Conservation (phyloP, 768 basidiomycete genomes). For the Plicaturopsis crispa region DNA sequence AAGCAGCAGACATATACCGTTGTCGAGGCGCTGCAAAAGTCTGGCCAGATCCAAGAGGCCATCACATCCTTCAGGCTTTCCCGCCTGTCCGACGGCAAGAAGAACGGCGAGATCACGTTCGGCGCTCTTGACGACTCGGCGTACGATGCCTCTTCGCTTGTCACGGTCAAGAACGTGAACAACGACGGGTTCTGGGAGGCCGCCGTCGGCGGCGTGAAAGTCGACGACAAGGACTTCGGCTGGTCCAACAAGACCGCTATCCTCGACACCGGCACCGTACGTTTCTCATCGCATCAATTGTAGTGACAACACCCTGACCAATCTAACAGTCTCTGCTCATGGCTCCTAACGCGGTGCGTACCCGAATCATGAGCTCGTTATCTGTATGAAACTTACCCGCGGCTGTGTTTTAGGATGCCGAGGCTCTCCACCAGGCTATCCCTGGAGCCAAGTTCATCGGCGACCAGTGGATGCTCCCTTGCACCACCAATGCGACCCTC, state of each 20-base stretch:
- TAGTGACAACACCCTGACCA: too few species aligned
- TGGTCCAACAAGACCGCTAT: conserved; percentile 40
- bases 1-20: conserved; percentile 59
- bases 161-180: conserved; percentile 44
- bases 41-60: conserved; percentile 48
- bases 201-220: conserved; percentile 32
- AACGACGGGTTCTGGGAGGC: conserved; percentile 52
- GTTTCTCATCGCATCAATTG: too few species aligned
- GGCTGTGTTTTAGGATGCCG: too few species aligned
- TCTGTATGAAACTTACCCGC: too few species aligned
- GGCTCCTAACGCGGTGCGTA: too few species aligned
- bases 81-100: conserved; percentile 57
- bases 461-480: conserved; percentile 57
- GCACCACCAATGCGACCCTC: conserved; percentile 44
- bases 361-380: too few species aligned
- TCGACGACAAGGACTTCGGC: conserved; percentile 31
- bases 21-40: conserved; percentile 57
- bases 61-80: conserved; percentile 80
- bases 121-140: conserved; percentile 52
- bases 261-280: too few species aligned
- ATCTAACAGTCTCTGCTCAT: too few species aligned
- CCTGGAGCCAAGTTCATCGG: conserved; percentile 45
- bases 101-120: conserved; percentile 56
- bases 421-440: conserved; percentile 45
- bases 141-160: conserved; percentile 38